Percentiles rank a stretch among this genome's conserved stretches.
These are phyloP conservation scores for Colletotrichum karsti DNA, from an alignment of 2,329 filamentous ascomycete genomes.

Conservation along the genomic window DNA sequence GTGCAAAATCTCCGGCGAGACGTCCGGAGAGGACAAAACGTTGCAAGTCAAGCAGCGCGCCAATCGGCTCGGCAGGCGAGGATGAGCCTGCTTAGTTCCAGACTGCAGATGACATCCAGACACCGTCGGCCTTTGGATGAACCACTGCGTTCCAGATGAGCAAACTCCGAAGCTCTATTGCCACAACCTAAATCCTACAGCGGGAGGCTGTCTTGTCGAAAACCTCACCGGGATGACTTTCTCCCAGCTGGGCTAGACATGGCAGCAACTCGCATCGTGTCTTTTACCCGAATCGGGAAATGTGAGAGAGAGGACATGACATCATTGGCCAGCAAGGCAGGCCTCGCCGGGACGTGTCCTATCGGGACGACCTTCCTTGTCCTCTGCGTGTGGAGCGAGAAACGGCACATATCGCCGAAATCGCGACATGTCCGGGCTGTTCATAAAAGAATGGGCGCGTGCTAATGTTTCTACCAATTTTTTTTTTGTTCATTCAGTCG, in stretches of 20 bases:
- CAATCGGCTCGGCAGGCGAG: not conserved
- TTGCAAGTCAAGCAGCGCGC: not conserved
- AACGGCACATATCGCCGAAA: constrained; percentile 5
- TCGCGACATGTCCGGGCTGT: not conserved
- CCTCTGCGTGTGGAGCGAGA: constrained; percentile 4
- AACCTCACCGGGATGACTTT: too few species aligned
- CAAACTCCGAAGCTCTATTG: not conserved
- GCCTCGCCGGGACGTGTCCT: constrained; percentile 4
- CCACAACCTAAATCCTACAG: too few species aligned
- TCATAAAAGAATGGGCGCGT: not conserved
- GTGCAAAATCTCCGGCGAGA: not conserved
- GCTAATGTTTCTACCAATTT: not conserved
- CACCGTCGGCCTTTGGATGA: constrained; percentile 11
- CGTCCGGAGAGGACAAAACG: not conserved
- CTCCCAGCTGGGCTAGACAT: not conserved
- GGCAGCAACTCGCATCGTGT: not conserved
- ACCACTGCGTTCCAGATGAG: not conserved
- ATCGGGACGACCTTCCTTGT: not conserved
- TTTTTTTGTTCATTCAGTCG: not conserved
- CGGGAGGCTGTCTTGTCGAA: too few species aligned
- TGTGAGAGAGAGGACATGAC: constrained; percentile 1
- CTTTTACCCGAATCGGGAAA: constrained; percentile 13
- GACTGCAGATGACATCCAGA: not conserved
- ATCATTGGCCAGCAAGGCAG: constrained; percentile 14
- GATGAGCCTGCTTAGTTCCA: not conserved